Percentiles rank a stretch among this genome's conserved stretches.
These are phyloP conservation scores for Kodamaea fungicola DNA, from an alignment of 1,139 yeast genomes.

Conservation along the genomic window DNA sequence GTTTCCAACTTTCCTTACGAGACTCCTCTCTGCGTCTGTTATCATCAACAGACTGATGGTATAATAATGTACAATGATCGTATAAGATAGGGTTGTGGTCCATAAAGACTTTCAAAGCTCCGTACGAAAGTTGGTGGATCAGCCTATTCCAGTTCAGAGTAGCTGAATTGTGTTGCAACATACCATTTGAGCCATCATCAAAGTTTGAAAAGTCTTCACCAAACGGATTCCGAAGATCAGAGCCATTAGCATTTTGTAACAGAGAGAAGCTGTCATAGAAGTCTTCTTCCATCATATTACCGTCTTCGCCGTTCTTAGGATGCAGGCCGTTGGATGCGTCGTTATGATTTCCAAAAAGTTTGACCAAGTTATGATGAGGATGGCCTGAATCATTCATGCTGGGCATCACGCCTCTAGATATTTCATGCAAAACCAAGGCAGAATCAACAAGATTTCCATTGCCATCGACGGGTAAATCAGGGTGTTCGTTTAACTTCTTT, in stretches of 20 bases:
- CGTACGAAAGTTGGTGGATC: slow-evolving; percentile 85
- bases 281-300: slow-evolving; percentile 43
- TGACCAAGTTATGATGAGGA: slow-evolving; percentile 17
- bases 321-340: slow-evolving; percentile 4
- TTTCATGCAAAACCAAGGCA: slow-evolving; percentile 30
- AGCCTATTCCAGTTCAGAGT: slow-evolving; percentile 82
- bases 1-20: slow-evolving; percentile 73
- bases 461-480: slow-evolving; percentile 42
- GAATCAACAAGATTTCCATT: slow-evolving; percentile 45
- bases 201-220: slow-evolving; percentile 14
- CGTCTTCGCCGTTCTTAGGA: slow-evolving; percentile 11
- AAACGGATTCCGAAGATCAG: slow-evolving; percentile 9
- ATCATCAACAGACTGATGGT: slow-evolving; percentile 71
- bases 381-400: slow-evolving; percentile 17
- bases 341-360: slow-evolving; percentile 8
- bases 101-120: slow-evolving; percentile 88
- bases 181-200: slow-evolving; percentile 15
- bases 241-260: slow-evolving; percentile 25
- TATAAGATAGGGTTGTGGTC: slow-evolving; percentile 89
- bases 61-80: slow-evolving; percentile 86
- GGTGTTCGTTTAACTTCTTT: slow-evolving; percentile 40
- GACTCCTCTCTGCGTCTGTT: slow-evolving; percentile 58
- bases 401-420: slow-evolving; percentile 18
- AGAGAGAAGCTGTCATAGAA: slow-evolving; percentile 44
- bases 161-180: slow-evolving; percentile 39